These are phyloP conservation scores for Saturnispora dispora DNA, from an alignment of 805 yeast species.

Conservation along the genomic window DNA sequence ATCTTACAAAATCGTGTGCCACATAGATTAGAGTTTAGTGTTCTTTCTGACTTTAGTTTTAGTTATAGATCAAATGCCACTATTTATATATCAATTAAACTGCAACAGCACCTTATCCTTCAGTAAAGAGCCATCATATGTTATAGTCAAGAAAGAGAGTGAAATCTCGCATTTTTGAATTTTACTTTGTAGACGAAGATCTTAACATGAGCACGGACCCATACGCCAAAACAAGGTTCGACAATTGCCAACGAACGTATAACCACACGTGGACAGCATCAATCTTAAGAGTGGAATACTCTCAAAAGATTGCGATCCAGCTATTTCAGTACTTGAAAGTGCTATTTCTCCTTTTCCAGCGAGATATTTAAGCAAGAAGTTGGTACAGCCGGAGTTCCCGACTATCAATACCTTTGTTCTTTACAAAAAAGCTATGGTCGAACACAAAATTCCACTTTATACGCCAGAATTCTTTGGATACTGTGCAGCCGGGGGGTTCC, in stretches of 20 bases:
- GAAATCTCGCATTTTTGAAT: not conserved
- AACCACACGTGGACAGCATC: too few species aligned
- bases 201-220: not conserved
- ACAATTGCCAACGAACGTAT: too few species aligned
- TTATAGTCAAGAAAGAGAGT: not conserved
- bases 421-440: not conserved
- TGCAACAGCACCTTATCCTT: too few species aligned
- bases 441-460: constrained; percentile 39
- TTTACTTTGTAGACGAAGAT: not conserved
- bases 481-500: constrained; percentile 67
- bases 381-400: not conserved
- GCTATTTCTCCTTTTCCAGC: not conserved
- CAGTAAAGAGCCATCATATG: too few species aligned
- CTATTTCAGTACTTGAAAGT: not conserved
- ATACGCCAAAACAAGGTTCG: not conserved
- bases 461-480: constrained; percentile 58
- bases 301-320: not conserved
- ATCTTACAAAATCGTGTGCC: too few species aligned
- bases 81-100: too few species aligned
- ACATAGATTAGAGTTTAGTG: too few species aligned
- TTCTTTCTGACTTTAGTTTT: too few species aligned
- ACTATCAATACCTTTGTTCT: not conserved
- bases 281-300: too few species aligned
- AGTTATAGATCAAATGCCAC: too few species aligned
- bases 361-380: not conserved